Base-by-base conservation (phyloP, 2,329 filamentous ascomycete species). In the Fusarium liriodendri region DNA sequence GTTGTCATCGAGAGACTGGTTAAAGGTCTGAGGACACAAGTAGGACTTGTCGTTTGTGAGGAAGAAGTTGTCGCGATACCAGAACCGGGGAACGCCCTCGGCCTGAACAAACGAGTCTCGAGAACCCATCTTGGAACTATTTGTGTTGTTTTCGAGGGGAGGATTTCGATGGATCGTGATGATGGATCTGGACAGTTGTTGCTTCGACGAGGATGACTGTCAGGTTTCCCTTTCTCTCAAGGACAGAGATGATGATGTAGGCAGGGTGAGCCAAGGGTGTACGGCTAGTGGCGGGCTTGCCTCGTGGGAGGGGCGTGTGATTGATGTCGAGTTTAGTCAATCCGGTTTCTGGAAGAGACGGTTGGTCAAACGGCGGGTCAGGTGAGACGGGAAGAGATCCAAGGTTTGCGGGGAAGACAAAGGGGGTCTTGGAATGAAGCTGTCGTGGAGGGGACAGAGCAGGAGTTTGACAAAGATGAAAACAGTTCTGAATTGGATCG, bases 41-140 rank as follows among this genome's bases (percentile, higher is more conserved):
- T 89, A 87, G 11, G 82, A 78, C 33, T 86, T 87, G 77, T 92
- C 87, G 40, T 90, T 92, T 32, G 90, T 92, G 80, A 92, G 83
- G 74, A 91, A 82, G 80, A 89, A 92, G 65, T 86, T 84, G 72
- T 87, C 85, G 50, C 84, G 84, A 73, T 85, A 86, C 88, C 88
- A 90, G 69, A 83, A 85, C 67, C 78, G 79, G 29, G 81, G 78
- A 50, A 71, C 68, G 68, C 80, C 82, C 64, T 83, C 82, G n/a
- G 78, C 73, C 66, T 78, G 77, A 42, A 73, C 73, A 35, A 75
- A 25, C 42, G 72, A 73, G 42, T 78, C 77, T 62, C 73, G 76
- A 22, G 77, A 79, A 57, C 77, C 77, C 77, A 79, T 79, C 6
- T 55, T 78, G 66, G 40, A 27, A 70, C 27, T 50, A 25, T 61